Conservation (phyloP, 1,139 yeast genomes). For the Hanseniaspora sp. region DNA sequence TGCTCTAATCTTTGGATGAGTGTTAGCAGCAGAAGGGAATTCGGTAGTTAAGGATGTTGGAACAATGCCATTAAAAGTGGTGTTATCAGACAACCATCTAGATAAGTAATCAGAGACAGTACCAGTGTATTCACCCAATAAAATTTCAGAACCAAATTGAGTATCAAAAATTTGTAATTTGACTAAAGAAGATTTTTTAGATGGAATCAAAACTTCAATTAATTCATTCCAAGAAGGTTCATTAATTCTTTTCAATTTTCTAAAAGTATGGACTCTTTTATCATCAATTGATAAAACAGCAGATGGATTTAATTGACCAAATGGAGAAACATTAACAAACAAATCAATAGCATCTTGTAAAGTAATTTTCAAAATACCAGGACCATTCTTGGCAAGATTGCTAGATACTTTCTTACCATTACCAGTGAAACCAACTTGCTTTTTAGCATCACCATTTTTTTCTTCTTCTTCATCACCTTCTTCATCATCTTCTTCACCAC, state of each 20-base stretch:
- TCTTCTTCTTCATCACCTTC: constrained; percentile 13
- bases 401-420: constrained; percentile 3
- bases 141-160: constrained; percentile 35
- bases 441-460: neutral
- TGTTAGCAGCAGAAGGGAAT: constrained; percentile 38
- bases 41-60: constrained; percentile 1
- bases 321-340: constrained; percentile 50
- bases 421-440: neutral
- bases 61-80: constrained; percentile 37
- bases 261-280: constrained; percentile 42
- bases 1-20: constrained; percentile 33
- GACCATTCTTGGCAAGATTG: constrained; percentile 14
- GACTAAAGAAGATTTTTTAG: constrained; percentile 46
- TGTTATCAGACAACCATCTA: constrained; percentile 17
- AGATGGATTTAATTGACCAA: constrained; percentile 62
- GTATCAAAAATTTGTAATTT: constrained; percentile 49
- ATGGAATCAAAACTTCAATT: constrained; percentile 49
- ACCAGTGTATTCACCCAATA: constrained; percentile 37
- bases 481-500: constrained; percentile 23
- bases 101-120: constrained; percentile 35
- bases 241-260: constrained; percentile 54
- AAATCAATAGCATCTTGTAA: constrained; percentile 64
- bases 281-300: constrained; percentile 55
- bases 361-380: constrained; percentile 57
- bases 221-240: constrained; percentile 63